Evolutionary conservation across 2,329 filamentous ascomycete genomes (phyloP).

Genomic region (Claviceps paspali): DNA sequence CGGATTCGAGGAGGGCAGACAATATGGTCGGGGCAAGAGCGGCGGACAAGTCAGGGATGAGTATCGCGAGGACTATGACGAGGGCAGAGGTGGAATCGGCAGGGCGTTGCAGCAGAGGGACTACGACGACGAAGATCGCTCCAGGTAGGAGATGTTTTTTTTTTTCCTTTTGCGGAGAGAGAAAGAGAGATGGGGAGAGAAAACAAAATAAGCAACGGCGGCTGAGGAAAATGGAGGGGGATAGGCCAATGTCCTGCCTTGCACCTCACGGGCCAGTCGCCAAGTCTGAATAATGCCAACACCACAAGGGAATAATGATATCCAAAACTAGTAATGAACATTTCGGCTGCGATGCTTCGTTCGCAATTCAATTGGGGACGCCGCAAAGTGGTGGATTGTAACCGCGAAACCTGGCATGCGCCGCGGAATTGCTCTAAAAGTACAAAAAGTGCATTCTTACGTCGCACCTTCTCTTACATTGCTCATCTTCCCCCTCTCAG

Average conservation of each 20-base stretch:
- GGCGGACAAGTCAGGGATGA: conserved; percentile 95
- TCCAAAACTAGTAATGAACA: no score
- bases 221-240: background rate
- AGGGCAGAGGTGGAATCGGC: conserved; percentile 80
- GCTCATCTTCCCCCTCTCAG: no score
- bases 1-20: conserved; percentile 86
- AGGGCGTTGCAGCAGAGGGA: conserved; percentile 45
- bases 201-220: background rate
- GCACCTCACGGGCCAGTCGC: background rate
- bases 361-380: background rate
- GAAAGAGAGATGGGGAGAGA: background rate
- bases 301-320: background rate
- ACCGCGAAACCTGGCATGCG: background rate
- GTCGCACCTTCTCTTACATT: background rate
- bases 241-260: background rate
- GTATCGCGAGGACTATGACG: conserved; percentile 93
- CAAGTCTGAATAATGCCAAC: background rate
- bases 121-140: conserved; percentile 19
- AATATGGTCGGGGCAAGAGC: conserved; percentile 90
- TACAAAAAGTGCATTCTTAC: background rate
- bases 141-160: conserved; percentile 2
- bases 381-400: background rate
- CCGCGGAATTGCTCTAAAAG: background rate
- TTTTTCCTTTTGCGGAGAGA: background rate
- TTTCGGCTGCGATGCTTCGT: background rate